Percentiles rank a stretch among this genome's conserved stretches.
phyloP scores from a whole-genome alignment of 352 stramenopile species.

The Aphanomyces astaci region DNA sequence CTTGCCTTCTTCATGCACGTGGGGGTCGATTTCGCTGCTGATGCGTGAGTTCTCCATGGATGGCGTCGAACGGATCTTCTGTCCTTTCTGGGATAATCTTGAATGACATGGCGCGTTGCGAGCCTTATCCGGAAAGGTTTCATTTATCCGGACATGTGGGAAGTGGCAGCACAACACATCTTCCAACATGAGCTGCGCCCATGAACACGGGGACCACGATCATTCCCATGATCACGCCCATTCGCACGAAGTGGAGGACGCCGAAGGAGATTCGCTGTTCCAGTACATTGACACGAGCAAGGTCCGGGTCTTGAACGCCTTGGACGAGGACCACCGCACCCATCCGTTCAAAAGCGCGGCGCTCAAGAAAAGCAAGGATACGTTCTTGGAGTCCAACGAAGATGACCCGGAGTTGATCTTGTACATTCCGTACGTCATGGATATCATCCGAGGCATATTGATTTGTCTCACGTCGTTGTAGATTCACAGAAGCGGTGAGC shows the following conservation, averaged over 20 bases:
- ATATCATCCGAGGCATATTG: no score
- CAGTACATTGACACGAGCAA: slow-evolving; percentile 84
- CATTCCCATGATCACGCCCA: slow-evolving; percentile 55
- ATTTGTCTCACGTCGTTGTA: not conserved
- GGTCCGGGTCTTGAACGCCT: slow-evolving; percentile 66
- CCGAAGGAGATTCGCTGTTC: slow-evolving; percentile 70
- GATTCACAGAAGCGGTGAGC: slow-evolving; percentile 80
- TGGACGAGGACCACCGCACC: slow-evolving; percentile 44
- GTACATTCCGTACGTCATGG: slow-evolving; percentile 52
- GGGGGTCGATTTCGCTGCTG: not conserved
- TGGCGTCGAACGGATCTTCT: not conserved
- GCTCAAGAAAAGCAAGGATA: slow-evolving; percentile 54
- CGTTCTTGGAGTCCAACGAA: slow-evolving; percentile 66
- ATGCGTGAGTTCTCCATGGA: slow-evolving; percentile 16
- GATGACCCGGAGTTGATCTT: slow-evolving; percentile 80
- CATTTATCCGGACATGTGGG: slow-evolving; percentile 1
- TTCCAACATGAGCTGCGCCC: slow-evolving; percentile 28
- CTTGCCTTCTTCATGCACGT: not conserved
- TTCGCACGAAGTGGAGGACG: slow-evolving; percentile 58
- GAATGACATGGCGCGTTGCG: slow-evolving; percentile 7
- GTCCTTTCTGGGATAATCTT: not conserved
- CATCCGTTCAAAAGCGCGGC: slow-evolving; percentile 80
- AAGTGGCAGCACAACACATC: slow-evolving; percentile 1
- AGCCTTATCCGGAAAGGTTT: not conserved
- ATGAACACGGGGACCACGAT: slow-evolving; percentile 44